Evolutionary conservation across 164 flowering plant species (phyloP), one percentile per base, ranked within the genome.

Genomic region (Chimonanthus praecox): DNA sequence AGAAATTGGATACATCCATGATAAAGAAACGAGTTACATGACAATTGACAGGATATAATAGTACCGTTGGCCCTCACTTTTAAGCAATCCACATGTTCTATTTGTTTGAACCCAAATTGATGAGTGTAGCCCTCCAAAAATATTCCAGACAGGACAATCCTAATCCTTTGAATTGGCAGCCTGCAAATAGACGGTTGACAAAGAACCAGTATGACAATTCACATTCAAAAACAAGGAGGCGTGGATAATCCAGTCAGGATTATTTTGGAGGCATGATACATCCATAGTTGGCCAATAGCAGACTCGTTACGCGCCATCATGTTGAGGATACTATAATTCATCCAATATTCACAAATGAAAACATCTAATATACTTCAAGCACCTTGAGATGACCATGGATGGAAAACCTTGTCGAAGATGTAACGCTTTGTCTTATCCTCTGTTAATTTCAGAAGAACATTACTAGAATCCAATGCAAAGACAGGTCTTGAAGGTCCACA

Each of bases 331-430:
- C 49, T 47, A 18, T 69, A 3, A 13, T 13, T 33, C 20, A 1
- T n/a, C 13, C 15, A 15, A 8, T 20, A 20, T 7, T 10, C 8
- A 13, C 46, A 61, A 20, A 62, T 18, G 13, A 73, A 43, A 33
- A 51, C 58, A 46, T 49, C n/a, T 49, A 20, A 64, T 64, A 50
- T 64, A 72, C 71, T 64, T 21, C 44, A 47, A 72, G 73, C 77
- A 88, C 92, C 92, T 85, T 87, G 88, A 61, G 88, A 80, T 76
- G 89, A 85, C 69, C 71, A 77, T 13, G 87, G 84, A 60, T 81
- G 80, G 80, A 88, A 88, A 66, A 88, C 90, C 78, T 73, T 84
- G 88, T 88, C 87, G 67, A 88, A 88, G 65, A 67, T 83, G 83
- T 81, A 84, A 51, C 51, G 61, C 78, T 81, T 84, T 48, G 72